Evolutionary conservation across 371 early-diverging fungal genomes (phyloP).

Genomic region (Scutellospora calospora): DNA sequence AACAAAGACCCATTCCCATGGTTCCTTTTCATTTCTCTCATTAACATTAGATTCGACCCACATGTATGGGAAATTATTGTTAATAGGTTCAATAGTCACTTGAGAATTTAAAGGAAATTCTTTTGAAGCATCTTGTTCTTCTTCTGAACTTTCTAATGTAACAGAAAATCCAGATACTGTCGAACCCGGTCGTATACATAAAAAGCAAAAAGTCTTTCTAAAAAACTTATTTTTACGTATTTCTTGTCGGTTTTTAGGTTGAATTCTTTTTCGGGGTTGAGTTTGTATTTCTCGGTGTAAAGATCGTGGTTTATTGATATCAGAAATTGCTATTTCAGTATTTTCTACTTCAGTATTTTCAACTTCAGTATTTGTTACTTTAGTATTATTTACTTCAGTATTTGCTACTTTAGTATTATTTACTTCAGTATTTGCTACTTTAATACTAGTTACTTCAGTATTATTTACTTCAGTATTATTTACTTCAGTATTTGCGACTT

Average conservation of each 20-base stretch:
- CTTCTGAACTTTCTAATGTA: not conserved
- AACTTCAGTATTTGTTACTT: too few species aligned
- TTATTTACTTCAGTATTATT: too few species aligned
- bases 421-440: not conserved
- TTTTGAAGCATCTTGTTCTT: not conserved
- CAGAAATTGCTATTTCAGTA: too few species aligned
- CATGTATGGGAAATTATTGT: conserved; percentile 36
- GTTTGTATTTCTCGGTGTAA: not conserved
- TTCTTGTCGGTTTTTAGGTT: too few species aligned
- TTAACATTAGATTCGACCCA: conserved; percentile 34
- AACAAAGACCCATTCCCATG: conserved; percentile 42
- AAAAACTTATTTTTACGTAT: not conserved
- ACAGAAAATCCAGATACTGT: not conserved
- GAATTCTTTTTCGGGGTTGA: not conserved
- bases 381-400: too few species aligned
- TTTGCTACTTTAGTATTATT: too few species aligned
- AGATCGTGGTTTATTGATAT: too few species aligned
- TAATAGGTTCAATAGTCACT: conserved; percentile 37
- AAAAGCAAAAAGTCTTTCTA: conserved; percentile 8
- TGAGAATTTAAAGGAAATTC: not conserved
- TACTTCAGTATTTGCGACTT: not conserved
- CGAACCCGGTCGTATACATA: not conserved
- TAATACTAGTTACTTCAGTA: too few species aligned
- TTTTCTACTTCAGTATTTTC: too few species aligned
- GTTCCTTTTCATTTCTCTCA: not conserved